Percentiles rank a stretch among this genome's conserved stretches.
These are phyloP conservation scores for Petunia axillaris DNA, from an alignment of 257 asterid genomes.

Conservation along the genomic window DNA sequence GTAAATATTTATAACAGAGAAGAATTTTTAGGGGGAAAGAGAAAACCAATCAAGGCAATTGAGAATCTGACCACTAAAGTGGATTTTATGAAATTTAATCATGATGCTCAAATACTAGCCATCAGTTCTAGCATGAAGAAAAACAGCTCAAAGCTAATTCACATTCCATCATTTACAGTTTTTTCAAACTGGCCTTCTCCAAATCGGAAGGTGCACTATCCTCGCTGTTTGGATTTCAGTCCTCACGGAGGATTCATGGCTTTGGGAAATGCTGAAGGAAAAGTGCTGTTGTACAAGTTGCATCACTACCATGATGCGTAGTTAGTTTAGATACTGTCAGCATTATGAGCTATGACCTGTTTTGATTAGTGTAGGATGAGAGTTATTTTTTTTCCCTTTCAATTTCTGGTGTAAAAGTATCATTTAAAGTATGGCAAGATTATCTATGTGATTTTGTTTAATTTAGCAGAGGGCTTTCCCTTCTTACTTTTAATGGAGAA, in stretches of 20 bases:
- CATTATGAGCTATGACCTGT: constrained; percentile 2
- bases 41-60: constrained; percentile 72
- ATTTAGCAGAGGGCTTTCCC: background rate
- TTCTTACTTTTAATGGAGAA: background rate
- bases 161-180: constrained; percentile 65
- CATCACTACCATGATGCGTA: constrained; percentile 85
- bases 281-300: constrained; percentile 78
- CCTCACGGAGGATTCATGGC: constrained; percentile 96
- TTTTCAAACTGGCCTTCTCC: constrained; percentile 89
- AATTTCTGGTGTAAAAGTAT: background rate
- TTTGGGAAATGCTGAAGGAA: constrained; percentile 82
- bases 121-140: constrained; percentile 84
- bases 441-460: background rate
- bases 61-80: constrained; percentile 79
- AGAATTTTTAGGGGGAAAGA: constrained; percentile 77
- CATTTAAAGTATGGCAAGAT: background rate
- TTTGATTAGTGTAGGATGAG: constrained; percentile 13
- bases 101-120: constrained; percentile 77
- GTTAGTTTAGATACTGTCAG: constrained; percentile 19
- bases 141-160: constrained; percentile 77
- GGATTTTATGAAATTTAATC: constrained; percentile 78
- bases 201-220: constrained; percentile 52
- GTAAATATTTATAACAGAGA: constrained; percentile 74
- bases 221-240: constrained; percentile 82
- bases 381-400: background rate